A percentile compares a stretch with the other conserved stretches of the same genome.
These are phyloP conservation scores for Nemania bipapillata DNA, from an alignment of 2,329 filamentous ascomycete species.

Conservation along the genomic window DNA sequence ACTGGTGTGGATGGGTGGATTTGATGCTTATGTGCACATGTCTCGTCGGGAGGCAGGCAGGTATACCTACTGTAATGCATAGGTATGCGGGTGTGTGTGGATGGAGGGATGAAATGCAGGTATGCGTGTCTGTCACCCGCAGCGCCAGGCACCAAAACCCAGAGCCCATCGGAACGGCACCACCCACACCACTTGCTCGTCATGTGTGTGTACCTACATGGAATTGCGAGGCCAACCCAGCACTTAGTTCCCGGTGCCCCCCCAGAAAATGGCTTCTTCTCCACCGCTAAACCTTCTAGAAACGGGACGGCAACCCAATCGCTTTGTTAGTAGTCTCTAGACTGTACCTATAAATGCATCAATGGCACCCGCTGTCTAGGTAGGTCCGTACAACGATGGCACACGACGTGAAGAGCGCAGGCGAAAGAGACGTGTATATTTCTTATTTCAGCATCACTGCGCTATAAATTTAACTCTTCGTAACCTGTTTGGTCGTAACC, in stretches of 20 bases:
- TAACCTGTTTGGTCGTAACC: conserved; percentile 44
- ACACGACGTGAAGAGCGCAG: conserved; percentile 8
- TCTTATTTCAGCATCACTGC: conserved; percentile 29
- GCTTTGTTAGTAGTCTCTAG: not conserved
- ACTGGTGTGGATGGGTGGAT: conserved; percentile 38
- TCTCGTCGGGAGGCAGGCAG: too few relatives aligned
- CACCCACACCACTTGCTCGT: conserved; percentile 35
- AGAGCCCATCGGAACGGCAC: conserved; percentile 37
- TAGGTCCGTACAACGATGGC: not conserved
- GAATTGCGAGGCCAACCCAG: conserved; percentile 17
- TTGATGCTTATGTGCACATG: conserved; percentile 30
- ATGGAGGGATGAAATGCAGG: conserved; percentile 35
- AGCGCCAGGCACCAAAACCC: conserved; percentile 31
- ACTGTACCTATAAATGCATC: not conserved
- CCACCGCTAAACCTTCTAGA: conserved; percentile 9
- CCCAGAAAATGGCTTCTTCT: conserved; percentile 10
- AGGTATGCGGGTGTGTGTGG: conserved; percentile 35
- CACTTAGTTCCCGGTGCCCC: conserved; percentile 18
- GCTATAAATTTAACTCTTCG: conserved; percentile 39
- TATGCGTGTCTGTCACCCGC: conserved; percentile 38
- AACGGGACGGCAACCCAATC: not conserved
- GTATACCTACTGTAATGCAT: conserved; percentile 30
- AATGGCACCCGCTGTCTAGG: not conserved
- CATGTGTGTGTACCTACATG: conserved; percentile 30
- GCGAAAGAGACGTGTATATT: conserved; percentile 30